Conservation (phyloP, 441 rosid genomes). For the Populus trichocarpa region DNA sequence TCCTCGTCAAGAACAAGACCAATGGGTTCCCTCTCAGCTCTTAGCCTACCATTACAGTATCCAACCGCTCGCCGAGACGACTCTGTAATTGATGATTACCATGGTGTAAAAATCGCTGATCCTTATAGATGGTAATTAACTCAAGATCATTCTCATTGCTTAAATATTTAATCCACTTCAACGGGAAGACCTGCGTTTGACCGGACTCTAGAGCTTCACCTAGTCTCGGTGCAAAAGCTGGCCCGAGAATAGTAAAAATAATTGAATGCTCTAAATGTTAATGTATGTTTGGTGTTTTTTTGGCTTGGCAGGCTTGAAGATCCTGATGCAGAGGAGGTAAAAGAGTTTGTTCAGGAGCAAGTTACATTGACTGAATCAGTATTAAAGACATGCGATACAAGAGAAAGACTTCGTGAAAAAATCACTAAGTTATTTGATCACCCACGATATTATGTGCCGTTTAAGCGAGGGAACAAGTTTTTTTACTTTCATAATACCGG, state of each 20-base stretch:
- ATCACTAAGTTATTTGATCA: slow-evolving; percentile 67
- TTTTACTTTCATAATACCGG: too few species aligned
- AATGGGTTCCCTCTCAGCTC: neutral
- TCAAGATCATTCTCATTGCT: too few species aligned
- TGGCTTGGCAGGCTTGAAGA: slow-evolving; percentile 72
- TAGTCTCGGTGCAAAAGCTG: neutral
- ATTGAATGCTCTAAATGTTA: neutral
- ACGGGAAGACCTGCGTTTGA: too few species aligned
- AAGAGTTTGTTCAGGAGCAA: slow-evolving; percentile 67
- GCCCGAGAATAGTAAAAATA: neutral
- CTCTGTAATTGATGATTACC: too few species aligned
- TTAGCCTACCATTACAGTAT: too few species aligned
- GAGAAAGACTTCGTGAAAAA: slow-evolving; percentile 50
- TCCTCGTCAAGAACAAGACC: neutral
- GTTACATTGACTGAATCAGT: slow-evolving; percentile 67
- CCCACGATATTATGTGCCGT: slow-evolving; percentile 72
- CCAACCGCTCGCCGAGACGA: too few species aligned
- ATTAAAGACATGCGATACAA: slow-evolving; percentile 49
- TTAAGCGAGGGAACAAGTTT: slow-evolving; percentile 37
- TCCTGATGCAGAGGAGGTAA: slow-evolving; percentile 80
- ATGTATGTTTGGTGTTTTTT: neutral
- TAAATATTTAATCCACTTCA: too few species aligned
- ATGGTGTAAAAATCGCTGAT: too few species aligned
- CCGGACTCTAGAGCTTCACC: too few species aligned
- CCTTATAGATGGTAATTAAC: neutral